Base-by-base conservation (phyloP, 192 early-diverging fungal genomes). In the Backusella australiensis region DNA sequence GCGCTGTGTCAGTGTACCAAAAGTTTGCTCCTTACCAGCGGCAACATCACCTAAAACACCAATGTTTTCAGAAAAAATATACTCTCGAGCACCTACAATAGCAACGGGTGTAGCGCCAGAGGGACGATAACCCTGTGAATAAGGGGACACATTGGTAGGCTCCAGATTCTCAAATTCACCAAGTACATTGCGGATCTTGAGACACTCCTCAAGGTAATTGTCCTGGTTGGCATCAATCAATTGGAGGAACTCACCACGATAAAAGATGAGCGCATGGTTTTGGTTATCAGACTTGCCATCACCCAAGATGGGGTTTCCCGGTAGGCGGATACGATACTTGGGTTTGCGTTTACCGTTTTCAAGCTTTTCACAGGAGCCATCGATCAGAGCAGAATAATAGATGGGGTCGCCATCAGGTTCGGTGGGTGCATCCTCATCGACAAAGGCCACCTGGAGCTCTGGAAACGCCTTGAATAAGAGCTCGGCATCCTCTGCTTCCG, bases 251-350 rank as follows among this genome's bases (percentile, higher is more conserved):
- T 96, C 95, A 42, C 95, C 95, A 49, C 95, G 94, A 49, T 89
- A 89, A 69, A 93, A 96, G 39, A 95, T 89, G 52, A 96, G 88
- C 21, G 93, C 87, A 75, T 95, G 94, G 81, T 94, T 95, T 84
- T 95, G 95, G 80, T 96, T 96, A 81, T 94, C 94, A 0, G 93
- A 93, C 85, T 96, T 96, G 56, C 95, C 95, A 79, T 96, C 94
- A 29, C 95, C 95, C n/a, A 96, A 83, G 75, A 96, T 95, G 4
- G 95, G 93, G 79, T 93, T 92, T 9, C 94, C 94, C 1, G 94
- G 94, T 11, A 95, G 83, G 67, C 91, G 87, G 23, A 95, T 89
- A 32, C 92, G 87, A 77, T 91, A 94, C 75, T 88, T 87, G 23
- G 94, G 94, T 80, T 89, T 92, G 78, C 92, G 89, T 71, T 89